Evolutionary conservation across 164 flowering plant genomes (phyloP).

Genomic region (Chimonanthus praecox): DNA sequence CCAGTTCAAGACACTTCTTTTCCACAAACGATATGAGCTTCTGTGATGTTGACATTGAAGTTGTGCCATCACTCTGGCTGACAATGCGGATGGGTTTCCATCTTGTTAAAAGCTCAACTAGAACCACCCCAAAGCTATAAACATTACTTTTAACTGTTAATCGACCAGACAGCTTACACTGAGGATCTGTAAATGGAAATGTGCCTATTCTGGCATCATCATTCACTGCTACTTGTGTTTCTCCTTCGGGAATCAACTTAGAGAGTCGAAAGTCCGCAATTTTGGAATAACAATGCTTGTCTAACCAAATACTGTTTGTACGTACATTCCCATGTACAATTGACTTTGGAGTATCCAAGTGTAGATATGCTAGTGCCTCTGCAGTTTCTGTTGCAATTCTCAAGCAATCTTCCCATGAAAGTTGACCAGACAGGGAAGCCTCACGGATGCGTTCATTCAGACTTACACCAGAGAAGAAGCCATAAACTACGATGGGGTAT

Average conservation of each 20-base stretch:
- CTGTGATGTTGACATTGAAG: too few species aligned
- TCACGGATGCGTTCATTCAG: slow-evolving; percentile 48
- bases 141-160: slow-evolving; percentile 66
- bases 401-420: slow-evolving; percentile 44
- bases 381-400: slow-evolving; percentile 47
- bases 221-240: slow-evolving; percentile 30
- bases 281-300: slow-evolving; percentile 43
- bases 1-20: too few species aligned
- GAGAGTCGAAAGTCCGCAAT: slow-evolving; percentile 60
- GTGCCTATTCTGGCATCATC: slow-evolving; percentile 63
- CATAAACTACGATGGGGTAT: slow-evolving; percentile 51
- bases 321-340: slow-evolving; percentile 61
- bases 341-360: slow-evolving; percentile 49
- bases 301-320: slow-evolving; percentile 55
- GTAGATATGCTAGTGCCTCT: slow-evolving; percentile 58
- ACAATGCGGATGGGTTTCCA: slow-evolving; percentile 11
- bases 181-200: slow-evolving; percentile 65
- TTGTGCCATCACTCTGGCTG: too few species aligned
- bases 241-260: slow-evolving; percentile 38
- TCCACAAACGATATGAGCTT: too few species aligned
- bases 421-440: slow-evolving; percentile 11
- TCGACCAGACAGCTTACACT: slow-evolving; percentile 44
- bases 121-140: slow-evolving; percentile 51
- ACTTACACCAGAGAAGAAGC: slow-evolving; percentile 50
- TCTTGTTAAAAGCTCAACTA: slow-evolving; percentile 63